Evolutionary conservation across 345 rosid species (phyloP).

Genomic region (Euclidium syriacum): DNA sequence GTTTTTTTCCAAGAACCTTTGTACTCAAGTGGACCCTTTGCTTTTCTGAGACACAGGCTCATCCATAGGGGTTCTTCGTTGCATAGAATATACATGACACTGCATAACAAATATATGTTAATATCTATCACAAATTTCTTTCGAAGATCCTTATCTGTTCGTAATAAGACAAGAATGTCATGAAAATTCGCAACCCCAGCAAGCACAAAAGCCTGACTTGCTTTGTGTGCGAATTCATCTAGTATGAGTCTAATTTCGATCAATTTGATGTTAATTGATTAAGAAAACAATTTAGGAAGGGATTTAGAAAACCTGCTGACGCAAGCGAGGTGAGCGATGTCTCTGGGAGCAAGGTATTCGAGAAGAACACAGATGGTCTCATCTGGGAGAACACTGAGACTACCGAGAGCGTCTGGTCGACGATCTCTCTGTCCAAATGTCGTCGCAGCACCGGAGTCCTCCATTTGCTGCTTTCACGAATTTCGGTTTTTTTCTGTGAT

Average conservation of each 20-base stretch:
- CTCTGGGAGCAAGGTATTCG: constrained; percentile 61
- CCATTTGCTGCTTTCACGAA: constrained; percentile 30
- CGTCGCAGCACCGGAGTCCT: constrained; percentile 21
- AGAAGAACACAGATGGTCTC: constrained; percentile 60
- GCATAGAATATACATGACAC: constrained; percentile 84
- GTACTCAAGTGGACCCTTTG: constrained; percentile 51
- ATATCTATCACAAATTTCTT: background rate
- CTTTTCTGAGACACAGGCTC: constrained; percentile 55
- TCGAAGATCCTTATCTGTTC: background rate
- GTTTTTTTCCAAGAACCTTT: constrained; percentile 92
- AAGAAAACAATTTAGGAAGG: background rate
- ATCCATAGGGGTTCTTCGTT: constrained; percentile 94
- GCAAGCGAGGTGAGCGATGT: constrained; percentile 71
- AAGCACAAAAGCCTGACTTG: background rate
- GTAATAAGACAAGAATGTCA: background rate
- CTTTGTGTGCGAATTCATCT: background rate
- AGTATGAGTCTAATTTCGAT: background rate
- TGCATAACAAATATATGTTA: constrained; percentile 21
- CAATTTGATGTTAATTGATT: background rate
- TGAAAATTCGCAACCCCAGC: background rate
- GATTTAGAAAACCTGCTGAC: constrained; percentile 68
- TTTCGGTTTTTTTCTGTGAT: background rate
- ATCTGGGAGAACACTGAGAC: constrained; percentile 61
- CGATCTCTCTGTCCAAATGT: constrained; percentile 45
- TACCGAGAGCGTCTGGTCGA: constrained; percentile 64